Evolutionary conservation across 371 early-diverging fungal species (phyloP).

Genomic region (Pancytospora philotis): DNA sequence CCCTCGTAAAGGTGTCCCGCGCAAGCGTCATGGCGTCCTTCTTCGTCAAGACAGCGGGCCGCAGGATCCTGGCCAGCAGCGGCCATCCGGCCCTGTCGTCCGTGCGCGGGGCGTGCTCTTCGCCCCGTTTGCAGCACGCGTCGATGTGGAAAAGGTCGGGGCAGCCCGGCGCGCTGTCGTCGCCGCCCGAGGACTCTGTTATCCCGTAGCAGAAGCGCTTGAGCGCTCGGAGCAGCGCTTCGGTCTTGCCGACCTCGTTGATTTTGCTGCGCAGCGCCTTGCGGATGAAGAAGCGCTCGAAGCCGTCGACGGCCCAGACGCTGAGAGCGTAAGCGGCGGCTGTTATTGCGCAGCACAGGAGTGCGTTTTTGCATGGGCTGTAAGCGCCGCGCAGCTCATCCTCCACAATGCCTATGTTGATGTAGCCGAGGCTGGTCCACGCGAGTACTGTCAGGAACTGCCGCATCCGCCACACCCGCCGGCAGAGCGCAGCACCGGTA

Average conservation of each 20-base stretch:
- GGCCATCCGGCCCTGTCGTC: not conserved
- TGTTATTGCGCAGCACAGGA: conserved; percentile 24
- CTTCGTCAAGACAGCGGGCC: conserved; percentile 49
- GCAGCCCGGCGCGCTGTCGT: conserved; percentile 12
- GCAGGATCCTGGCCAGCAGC: not conserved
- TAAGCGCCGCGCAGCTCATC: no score
- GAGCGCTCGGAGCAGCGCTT: conserved; percentile 53
- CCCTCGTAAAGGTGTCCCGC: conserved; percentile 54
- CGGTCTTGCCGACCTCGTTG: conserved; percentile 51
- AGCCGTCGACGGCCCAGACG: conserved; percentile 37
- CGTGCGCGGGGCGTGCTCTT: not conserved
- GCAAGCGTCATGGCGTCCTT: conserved; percentile 54
- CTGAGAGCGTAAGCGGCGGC: conserved; percentile 33
- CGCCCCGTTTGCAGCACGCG: no score
- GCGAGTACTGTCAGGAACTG: no score
- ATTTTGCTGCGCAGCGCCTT: conserved; percentile 50
- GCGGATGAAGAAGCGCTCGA: conserved; percentile 49
- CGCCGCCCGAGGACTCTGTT: not conserved
- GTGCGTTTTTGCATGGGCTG: no score
- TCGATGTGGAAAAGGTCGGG: conserved; percentile 35
- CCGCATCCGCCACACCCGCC: no score
- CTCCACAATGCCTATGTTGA: no score
- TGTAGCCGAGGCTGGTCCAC: no score
- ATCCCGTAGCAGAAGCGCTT: conserved; percentile 55
- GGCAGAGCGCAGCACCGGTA: no score